Percentiles rank a stretch among this genome's conserved stretches.
Evolutionary conservation across 768 basidiomycete species (phyloP).

Genomic region (Tricholoma sp.): DNA sequence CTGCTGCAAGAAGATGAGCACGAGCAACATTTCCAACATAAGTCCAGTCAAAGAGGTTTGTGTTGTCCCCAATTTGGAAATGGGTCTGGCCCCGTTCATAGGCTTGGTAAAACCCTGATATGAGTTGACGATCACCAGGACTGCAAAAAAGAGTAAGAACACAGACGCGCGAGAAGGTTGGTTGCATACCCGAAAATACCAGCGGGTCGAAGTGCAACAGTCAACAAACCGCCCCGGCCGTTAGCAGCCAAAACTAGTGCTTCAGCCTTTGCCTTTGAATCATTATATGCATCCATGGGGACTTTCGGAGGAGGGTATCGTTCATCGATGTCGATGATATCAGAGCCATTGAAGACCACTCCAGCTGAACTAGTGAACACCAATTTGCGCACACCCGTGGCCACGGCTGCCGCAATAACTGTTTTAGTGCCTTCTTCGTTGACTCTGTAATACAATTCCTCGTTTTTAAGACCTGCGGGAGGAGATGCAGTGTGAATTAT

Average conservation of each 20-base stretch:
- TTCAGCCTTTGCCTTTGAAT: constrained; percentile 90
- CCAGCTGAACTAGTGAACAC: constrained; percentile 95
- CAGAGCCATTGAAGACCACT: constrained; percentile 78
- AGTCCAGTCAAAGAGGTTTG: constrained; percentile 93
- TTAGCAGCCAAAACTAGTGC: constrained; percentile 80
- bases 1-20: constrained; percentile 90
- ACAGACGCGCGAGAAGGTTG: neutral
- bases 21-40: constrained; percentile 95
- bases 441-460: constrained; percentile 81
- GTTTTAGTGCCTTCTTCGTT: constrained; percentile 90
- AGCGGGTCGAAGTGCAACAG: constrained; percentile 86
- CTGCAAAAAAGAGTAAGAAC: constrained; percentile 34
- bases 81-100: constrained; percentile 80
- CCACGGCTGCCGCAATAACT: constrained; percentile 75
- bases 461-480: constrained; percentile 57
- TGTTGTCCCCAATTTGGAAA: constrained; percentile 92
- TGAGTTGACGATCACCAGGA: constrained; percentile 86
- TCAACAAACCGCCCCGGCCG: constrained; percentile 75
- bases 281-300: constrained; percentile 88
- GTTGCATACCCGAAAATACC: constrained; percentile 87
- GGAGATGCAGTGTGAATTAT: constrained; percentile 95
- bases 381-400: constrained; percentile 71
- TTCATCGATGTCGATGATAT: constrained; percentile 86
- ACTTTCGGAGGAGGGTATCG: constrained; percentile 68
- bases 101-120: constrained; percentile 74